Evolutionary conservation across 179 eudicot genomes (phyloP).

Genomic region (Carnegiea gigantea): DNA sequence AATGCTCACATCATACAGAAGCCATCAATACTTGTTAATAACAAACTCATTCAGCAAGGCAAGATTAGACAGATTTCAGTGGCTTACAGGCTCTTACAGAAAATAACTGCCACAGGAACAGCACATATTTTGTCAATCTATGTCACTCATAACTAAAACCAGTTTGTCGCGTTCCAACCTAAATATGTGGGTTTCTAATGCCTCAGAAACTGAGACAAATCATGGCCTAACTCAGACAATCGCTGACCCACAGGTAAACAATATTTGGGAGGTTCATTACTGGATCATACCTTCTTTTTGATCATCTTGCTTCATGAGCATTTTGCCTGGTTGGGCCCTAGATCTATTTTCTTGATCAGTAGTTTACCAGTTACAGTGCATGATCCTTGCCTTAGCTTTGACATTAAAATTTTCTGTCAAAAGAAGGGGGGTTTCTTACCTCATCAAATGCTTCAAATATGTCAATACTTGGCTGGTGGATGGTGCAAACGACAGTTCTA

Average conservation of each 20-base stretch:
- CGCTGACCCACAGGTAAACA: background rate
- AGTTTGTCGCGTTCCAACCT: background rate
- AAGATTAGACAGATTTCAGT: background rate
- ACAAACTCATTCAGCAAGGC: background rate
- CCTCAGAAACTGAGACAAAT: background rate
- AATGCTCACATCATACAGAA: background rate
- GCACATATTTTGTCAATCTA: background rate
- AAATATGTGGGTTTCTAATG: background rate
- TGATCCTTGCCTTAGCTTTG: background rate
- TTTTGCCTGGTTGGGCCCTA: background rate
- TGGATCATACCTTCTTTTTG: background rate
- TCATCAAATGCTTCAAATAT: constrained; percentile 93
- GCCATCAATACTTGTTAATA: background rate
- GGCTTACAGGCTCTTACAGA: background rate
- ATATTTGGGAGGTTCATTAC: background rate
- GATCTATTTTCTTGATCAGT: background rate
- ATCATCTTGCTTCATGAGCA: background rate
- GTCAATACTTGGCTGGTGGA: constrained; percentile 91
- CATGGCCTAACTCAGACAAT: background rate
- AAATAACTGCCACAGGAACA: background rate
- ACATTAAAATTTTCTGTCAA: background rate
- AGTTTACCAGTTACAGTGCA: background rate
- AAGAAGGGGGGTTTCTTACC: constrained; percentile 34
- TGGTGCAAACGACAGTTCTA: constrained; percentile 89
- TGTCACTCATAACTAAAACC: background rate